These are phyloP conservation scores for Aspergillus quadricinctus DNA, from an alignment of 2,329 filamentous ascomycete genomes.

Conservation along the genomic window DNA sequence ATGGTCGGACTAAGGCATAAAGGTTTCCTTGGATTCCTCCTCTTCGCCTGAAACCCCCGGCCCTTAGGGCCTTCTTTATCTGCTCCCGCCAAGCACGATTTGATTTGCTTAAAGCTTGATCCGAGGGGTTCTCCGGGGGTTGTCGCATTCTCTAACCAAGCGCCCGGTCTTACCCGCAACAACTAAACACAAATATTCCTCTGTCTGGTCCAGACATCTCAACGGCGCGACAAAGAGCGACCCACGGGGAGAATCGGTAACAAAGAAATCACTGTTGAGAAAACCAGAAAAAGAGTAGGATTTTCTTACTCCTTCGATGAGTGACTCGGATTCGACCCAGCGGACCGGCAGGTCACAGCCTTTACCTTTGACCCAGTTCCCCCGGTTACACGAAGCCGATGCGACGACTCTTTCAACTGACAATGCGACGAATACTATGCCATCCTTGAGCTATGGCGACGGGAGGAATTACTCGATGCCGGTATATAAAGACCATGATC, in stretches of 20 bases:
- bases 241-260: neutral
- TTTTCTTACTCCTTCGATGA: slow-evolving; percentile 19
- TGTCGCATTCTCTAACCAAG: neutral
- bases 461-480: slow-evolving; percentile 6
- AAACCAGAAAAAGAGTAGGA: neutral
- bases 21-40: neutral
- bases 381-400: slow-evolving; percentile 17
- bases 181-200: neutral
- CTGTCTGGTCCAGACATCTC: neutral
- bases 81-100: slow-evolving; percentile 6
- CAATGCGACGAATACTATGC: slow-evolving; percentile 13
- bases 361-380: slow-evolving; percentile 11
- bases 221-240: slow-evolving; percentile 5
- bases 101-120: slow-evolving; percentile 9
- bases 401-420: slow-evolving; percentile 14
- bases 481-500: slow-evolving; percentile 3
- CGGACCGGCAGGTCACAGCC: slow-evolving; percentile 23
- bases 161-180: slow-evolving; percentile 13
- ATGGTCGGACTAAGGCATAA: neutral
- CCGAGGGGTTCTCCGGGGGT: slow-evolving; percentile 7
- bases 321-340: slow-evolving; percentile 16
- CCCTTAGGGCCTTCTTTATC: slow-evolving; percentile 4
- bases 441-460: slow-evolving; percentile 11
- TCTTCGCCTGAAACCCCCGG: neutral
- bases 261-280: neutral